A percentile compares a stretch with the other conserved stretches of the same genome.
Evolutionary conservation across 2,329 filamentous ascomycete genomes (phyloP).

Genomic region (Aspergillus sp.): DNA sequence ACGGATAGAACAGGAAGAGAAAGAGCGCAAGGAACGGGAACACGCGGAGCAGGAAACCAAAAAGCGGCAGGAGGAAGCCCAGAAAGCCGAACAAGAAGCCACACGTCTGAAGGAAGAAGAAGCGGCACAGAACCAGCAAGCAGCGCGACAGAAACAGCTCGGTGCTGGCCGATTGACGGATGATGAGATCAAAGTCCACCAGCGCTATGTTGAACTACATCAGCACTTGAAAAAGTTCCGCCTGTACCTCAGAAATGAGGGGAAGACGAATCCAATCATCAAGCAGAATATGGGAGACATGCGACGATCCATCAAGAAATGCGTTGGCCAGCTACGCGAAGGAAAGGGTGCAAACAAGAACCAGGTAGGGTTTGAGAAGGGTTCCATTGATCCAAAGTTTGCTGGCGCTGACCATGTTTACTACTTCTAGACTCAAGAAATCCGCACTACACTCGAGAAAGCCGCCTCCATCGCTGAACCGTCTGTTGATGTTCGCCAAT

Average conservation of each 20-base stretch:
- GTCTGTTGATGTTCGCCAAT: conserved; percentile 57
- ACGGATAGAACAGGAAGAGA: conserved; percentile 36
- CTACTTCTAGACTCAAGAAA: conserved; percentile 37
- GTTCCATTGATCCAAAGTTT: background rate
- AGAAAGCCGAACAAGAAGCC: conserved; percentile 31
- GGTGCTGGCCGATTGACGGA: conserved; percentile 30
- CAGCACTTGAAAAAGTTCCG: conserved; percentile 64
- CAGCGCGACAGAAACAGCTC: conserved; percentile 28
- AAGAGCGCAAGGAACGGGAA: conserved; percentile 33
- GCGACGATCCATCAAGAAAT: conserved; percentile 68
- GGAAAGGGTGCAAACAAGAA: conserved; percentile 62
- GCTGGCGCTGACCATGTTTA: conserved; percentile 10
- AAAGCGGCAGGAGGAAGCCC: conserved; percentile 31
- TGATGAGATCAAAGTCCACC: conserved; percentile 45
- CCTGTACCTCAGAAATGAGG: conserved; percentile 54
- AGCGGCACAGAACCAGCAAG: conserved; percentile 28
- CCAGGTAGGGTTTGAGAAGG: conserved; percentile 46
- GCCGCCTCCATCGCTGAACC: conserved; percentile 55
- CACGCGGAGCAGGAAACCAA: conserved; percentile 32
- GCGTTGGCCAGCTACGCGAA: conserved; percentile 67
- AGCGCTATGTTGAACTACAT: conserved; percentile 60
- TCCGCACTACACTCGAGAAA: conserved; percentile 55
- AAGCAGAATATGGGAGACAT: conserved; percentile 70
- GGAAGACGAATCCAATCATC: conserved; percentile 56
- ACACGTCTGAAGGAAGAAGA: conserved; percentile 22